These are phyloP conservation scores for Colletotrichum cuscutae DNA, from an alignment of 2,329 filamentous ascomycete genomes.

Conservation along the genomic window DNA sequence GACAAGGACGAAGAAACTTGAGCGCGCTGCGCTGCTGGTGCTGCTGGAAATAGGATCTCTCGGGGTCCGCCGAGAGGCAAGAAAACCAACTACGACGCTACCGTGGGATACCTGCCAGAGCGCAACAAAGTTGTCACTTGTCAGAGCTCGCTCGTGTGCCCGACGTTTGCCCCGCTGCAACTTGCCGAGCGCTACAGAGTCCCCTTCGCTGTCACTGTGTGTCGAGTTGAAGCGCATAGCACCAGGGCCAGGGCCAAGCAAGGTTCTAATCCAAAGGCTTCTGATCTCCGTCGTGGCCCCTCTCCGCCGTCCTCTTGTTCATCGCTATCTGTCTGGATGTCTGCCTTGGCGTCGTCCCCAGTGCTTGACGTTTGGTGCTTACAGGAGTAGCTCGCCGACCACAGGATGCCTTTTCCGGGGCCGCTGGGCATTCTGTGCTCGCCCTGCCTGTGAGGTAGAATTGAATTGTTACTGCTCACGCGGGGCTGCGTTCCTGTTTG, in stretches of 20 bases:
- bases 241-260: not conserved
- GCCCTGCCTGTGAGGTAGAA: not conserved
- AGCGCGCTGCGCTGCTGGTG: not conserved
- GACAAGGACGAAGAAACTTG: not conserved
- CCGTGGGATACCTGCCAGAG: not conserved
- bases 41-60: not conserved
- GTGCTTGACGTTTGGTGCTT: not conserved
- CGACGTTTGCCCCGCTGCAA: not conserved
- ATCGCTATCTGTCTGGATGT: not conserved
- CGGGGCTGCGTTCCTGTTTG: not conserved
- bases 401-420: not conserved
- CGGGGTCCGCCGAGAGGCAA: not conserved
- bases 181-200: not conserved
- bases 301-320: not conserved
- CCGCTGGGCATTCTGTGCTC: not conserved
- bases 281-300: not conserved
- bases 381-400: not conserved
- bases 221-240: not conserved
- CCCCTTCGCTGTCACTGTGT: not conserved
- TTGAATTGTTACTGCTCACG: not conserved
- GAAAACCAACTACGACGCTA: not conserved
- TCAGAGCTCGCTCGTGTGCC: not conserved
- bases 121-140: not conserved
- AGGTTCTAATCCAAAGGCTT: not conserved
- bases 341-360: conserved; percentile 7